Evolutionary conservation across 192 early-diverging fungal species (phyloP).

Genomic region (Linderina pennispora): DNA sequence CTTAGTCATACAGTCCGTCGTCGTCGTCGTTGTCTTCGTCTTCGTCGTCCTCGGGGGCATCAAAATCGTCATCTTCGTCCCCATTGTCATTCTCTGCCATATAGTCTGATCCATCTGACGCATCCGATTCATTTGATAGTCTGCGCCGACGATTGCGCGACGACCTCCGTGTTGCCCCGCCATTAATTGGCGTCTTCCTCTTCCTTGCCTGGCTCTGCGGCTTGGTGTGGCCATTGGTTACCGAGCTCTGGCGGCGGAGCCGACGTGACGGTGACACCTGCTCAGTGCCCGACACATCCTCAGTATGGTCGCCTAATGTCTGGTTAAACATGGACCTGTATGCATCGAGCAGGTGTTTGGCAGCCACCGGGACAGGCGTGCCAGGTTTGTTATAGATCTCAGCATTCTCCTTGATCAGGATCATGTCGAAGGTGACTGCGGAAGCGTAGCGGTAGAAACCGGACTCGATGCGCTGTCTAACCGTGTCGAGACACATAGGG

Average conservation of each 20-base stretch:
- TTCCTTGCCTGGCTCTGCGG: no score
- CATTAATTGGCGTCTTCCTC: no score
- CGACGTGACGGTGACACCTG: no score
- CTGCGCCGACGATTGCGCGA: constrained; percentile 27
- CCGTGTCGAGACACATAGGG: constrained; percentile 61
- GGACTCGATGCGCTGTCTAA: constrained; percentile 50
- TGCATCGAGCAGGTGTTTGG: constrained; percentile 14
- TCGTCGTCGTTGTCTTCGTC: constrained; percentile 4
- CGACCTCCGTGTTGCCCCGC: background rate
- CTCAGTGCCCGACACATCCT: no score
- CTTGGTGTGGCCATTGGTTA: no score
- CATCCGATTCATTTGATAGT: background rate
- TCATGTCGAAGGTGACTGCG: constrained; percentile 64
- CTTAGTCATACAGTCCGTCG: constrained; percentile 6
- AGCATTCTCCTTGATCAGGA: constrained; percentile 59
- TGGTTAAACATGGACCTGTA: constrained; percentile 11
- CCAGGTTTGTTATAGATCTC: constrained; percentile 59
- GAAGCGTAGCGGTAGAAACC: constrained; percentile 56
- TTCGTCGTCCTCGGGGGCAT: background rate
- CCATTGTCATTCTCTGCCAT: no score
- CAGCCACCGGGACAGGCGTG: constrained; percentile 26
- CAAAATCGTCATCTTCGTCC: background rate
- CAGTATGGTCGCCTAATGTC: background rate
- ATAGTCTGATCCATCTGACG: constrained; percentile 1
- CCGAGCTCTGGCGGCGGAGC: no score